These are phyloP conservation scores for Microbotryomycetes sp. DNA, from an alignment of 1,284 basidiomycete genomes.

Conservation along the genomic window DNA sequence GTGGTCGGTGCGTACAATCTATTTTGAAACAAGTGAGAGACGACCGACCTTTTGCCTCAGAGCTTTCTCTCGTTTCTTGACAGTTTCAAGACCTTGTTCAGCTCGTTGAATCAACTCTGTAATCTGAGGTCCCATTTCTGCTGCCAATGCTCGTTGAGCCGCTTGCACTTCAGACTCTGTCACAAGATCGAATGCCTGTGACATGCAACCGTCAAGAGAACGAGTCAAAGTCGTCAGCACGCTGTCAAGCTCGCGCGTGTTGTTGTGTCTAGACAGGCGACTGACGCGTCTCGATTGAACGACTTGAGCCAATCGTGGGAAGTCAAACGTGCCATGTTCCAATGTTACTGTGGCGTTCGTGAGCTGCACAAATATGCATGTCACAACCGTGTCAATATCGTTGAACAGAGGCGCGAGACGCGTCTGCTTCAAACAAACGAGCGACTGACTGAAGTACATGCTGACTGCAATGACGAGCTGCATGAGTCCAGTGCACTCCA, in stretches of 20 bases:
- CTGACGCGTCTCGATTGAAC: constrained; percentile 14
- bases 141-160: constrained; percentile 25
- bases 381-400: background rate
- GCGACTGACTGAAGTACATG: constrained; percentile 2
- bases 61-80: constrained; percentile 25
- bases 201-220: background rate
- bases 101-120: constrained; percentile 29
- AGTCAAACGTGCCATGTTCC: constrained; percentile 5
- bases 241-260: background rate
- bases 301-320: constrained; percentile 8
- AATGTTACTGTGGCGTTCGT: constrained; percentile 3
- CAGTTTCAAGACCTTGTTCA: constrained; percentile 25
- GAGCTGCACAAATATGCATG: background rate
- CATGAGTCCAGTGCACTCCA: constrained; percentile 13
- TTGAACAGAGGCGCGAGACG: no score
- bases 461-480: background rate
- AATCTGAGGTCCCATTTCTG: constrained; percentile 34
- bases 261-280: background rate
- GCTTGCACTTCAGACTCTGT: constrained; percentile 25
- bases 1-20: background rate
- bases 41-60: constrained; percentile 19
- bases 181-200: constrained; percentile 28
- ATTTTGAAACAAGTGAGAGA: background rate
- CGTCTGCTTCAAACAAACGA: no score
- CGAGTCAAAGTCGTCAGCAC: background rate